Evolutionary conservation across 1,284 basidiomycete genomes (phyloP), one percentile per base, ranked within the genome.

Genomic region (Ganoderma boninense): DNA sequence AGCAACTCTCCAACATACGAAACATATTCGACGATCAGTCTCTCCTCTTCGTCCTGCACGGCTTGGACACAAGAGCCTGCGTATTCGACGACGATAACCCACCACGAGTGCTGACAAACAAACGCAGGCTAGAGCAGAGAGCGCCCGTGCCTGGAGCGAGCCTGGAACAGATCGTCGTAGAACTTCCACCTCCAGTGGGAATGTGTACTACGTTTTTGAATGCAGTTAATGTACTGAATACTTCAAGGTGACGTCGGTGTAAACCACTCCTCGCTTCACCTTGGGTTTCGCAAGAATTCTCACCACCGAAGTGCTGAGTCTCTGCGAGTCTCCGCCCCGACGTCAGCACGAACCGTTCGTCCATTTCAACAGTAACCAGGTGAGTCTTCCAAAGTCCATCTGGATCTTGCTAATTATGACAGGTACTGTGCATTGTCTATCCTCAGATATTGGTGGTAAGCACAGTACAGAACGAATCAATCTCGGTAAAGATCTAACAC

Each of bases 71-170:
- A 26, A 23, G 23, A 26, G 29, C 26, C 52, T 23, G 26, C 29
- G 52, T 38, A 38, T 38, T 38, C 7, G 38, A 38, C 38, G 38
- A 40, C 20, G 6, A 32, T 40, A n/a, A 13, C 20, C 54, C 26
- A 23, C 54, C 26, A 56, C 8, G 7, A 23, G 38, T 26, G 35
- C 57, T 40, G 57, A 60, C 57, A 60, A 60, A 60, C 57, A 35
- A 40, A 40, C 20, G 35, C 20, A 10, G 57, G n/a, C 38, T n/a
- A 20, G 57, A 40, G 4, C 38, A n/a, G 57, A 35, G 35, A 60
- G 57, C 57, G 57, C 57, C 56, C 2, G 57, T 60, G 57, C 57
- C 57, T 60, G 57, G 57, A 40, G 57, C 57, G 29, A 60, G 35
- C 35, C 57, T 40, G 20, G 56, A 59, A 38, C 56, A 7, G 56